Evolutionary conservation across 73 alveolate genomes (phyloP), one percentile per base, ranked within the genome.

Genomic region (Diophrys sp.): DNA sequence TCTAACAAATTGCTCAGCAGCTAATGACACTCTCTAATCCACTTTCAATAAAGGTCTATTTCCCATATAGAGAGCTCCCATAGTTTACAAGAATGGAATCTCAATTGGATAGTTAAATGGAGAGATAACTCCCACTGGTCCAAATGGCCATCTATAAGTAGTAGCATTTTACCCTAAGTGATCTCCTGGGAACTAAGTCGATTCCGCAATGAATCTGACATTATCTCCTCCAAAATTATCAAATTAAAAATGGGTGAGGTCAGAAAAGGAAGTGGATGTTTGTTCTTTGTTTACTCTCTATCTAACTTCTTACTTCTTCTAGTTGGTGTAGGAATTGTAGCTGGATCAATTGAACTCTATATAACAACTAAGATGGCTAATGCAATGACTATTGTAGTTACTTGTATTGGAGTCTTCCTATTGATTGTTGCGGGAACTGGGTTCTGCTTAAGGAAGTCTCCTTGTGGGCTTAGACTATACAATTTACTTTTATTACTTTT

Each of bases 31-130:
- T 81, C 82, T 93, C 29, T 80, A 56, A 78, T 93, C 99, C 26
- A 93, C 97, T 77, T 95, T 95, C 54, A 92, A 84, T 11, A 95
- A 28, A 14, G 83, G 81, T 69, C 56, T 75, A 56, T 93, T 94
- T 44, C 98, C 98, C 92, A 93, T 81, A 54, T 68, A 85, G 27
- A 93, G 78, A 27, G 98, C 96, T 31, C 97, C 97, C 95, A 90
- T 73, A 85, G 80, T 56, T 87, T 95, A 89, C 31, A 94, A 74
- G 23, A 87, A 95, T 54, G 98, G 97, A 71, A 95, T 95, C 84
- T 95, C 99, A 30, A 95, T 77, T 0, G 99, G 99, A 85, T 93
- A 95, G 75, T 95, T 95, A 85, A 95, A 95, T 1, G 99, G 99
- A n/a, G 98, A 75, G 31, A 95, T 79, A 34, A 91, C 89, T n/a